Base-by-base conservation (phyloP, 1,284 basidiomycete genomes). In the Rhodotorula sp. region DNA sequence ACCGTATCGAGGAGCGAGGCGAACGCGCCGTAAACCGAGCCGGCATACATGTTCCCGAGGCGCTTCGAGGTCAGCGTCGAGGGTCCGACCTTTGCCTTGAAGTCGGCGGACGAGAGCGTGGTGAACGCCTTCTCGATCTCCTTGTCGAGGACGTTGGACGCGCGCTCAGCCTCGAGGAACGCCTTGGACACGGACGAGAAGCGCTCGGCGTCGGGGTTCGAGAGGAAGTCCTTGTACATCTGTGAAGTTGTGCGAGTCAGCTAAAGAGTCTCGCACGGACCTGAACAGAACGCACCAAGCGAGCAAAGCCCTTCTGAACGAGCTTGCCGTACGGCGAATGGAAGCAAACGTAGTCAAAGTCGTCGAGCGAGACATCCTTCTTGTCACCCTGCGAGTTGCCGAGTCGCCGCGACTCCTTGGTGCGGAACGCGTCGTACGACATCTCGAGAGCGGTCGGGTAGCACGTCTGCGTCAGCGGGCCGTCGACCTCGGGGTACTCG, bases 31-130 rank as follows among this genome's bases (percentile, higher is more conserved):
- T 95, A 98, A 36, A 99, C 85, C 55, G 92, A 94, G n/a, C 90
- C 95, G 30, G 95, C 94, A 86, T 99, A 98, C 91, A 95, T 96
- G 87, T 99, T 98, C 24, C 95, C 95, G 78, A 94, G 88, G 64
- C 91, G 88, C 80, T 87, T 87, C 62, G 92, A 91, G 83, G 89
- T 90, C 73, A 88, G 86, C 85, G 93, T 92, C 39, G 77, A 86
- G 10, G 91, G 89, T 71, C 87, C 86, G 34, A 92, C 88, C 77
- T 88, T 87, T 72, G 85, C 81, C 71, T 85, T 85, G 82, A 91
- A 94, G 58, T 86, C 84, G 30, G 84, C 81, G 79, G 90, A 91
- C 66, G 89, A 88, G 74, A 88, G 82, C 49, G 81, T 82, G 63
- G 94, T 86, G 82, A 97, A 95, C 9, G 90, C 87, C 86, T 98